Conservation (phyloP, 164 flowering plant species). For the Stephania yunnanensis region DNA sequence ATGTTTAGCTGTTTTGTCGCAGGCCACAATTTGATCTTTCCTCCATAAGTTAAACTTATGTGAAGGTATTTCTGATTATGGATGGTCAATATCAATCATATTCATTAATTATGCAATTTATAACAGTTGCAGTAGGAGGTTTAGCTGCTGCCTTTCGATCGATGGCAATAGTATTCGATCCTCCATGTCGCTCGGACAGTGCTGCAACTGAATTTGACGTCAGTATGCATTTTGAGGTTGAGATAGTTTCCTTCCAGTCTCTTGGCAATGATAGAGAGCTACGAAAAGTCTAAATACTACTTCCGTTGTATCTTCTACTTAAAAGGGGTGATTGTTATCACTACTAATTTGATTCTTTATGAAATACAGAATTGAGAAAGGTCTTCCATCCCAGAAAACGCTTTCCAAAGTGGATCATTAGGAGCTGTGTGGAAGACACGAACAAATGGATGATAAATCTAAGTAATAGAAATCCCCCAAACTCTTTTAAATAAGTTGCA, state of each 20-base stretch:
- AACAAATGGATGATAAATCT: too few species aligned
- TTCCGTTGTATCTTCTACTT: neutral
- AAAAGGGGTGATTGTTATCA: neutral
- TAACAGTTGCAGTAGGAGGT: neutral
- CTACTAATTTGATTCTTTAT: too few species aligned
- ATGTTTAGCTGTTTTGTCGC: neutral
- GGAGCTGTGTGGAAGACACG: too few species aligned
- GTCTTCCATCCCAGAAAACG: neutral
- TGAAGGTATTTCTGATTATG: neutral
- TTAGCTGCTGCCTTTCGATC: neutral
- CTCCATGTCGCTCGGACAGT: too few species aligned
- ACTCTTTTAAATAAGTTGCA: too few species aligned
- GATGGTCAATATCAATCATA: neutral
- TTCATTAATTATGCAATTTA: neutral
- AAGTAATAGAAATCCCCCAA: too few species aligned
- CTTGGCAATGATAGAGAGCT: neutral
- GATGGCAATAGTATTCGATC: neutral
- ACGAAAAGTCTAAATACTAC: neutral
- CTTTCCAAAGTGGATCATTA: too few species aligned
- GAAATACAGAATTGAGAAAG: too few species aligned
- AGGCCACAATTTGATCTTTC: neutral
- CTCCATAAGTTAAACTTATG: neutral
- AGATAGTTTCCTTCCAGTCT: neutral
- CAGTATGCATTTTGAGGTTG: neutral
- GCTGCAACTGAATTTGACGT: neutral